Percentiles rank a stretch among this genome's conserved stretches.
Evolutionary conservation across 176 grass and related monocot species (phyloP).

Genomic region (Ampelocalamus luodianensis): DNA sequence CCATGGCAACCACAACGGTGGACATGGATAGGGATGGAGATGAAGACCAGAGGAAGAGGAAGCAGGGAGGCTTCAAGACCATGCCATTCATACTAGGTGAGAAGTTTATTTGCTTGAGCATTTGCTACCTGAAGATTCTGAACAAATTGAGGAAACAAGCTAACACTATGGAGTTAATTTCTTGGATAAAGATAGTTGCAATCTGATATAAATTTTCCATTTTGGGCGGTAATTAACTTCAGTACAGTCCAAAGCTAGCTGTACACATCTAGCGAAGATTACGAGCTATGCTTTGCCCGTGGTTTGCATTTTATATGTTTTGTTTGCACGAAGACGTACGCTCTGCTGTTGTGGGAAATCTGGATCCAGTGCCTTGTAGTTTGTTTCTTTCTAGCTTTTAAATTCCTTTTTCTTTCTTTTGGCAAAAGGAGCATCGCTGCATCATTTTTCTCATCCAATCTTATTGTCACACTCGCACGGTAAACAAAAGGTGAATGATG

Average conservation of each 20-base stretch:
- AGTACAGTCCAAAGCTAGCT: slow-evolving; percentile 6
- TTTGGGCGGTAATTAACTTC: neutral
- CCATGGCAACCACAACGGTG: slow-evolving; percentile 25
- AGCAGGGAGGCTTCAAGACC: slow-evolving; percentile 74
- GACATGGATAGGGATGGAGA: slow-evolving; percentile 25
- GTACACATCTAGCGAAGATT: neutral
- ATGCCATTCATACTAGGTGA: slow-evolving; percentile 82
- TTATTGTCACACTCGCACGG: neutral
- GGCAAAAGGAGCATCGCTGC: neutral
- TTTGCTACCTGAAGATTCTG: neutral
- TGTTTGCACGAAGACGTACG: neutral
- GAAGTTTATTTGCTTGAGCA: neutral
- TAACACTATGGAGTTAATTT: neutral
- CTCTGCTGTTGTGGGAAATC: slow-evolving; percentile 9
- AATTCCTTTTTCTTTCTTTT: neutral
- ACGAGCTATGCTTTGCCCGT: neutral
- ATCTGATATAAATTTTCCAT: neutral
- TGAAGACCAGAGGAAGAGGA: slow-evolving; percentile 40
- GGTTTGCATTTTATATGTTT: slow-evolving; percentile 10
- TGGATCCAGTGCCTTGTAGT: neutral
- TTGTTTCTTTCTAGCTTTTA: neutral
- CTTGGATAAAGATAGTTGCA: neutral
- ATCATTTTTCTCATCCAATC: neutral
- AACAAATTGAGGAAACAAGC: neutral
- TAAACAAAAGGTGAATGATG: neutral